A percentile compares a stretch with the other conserved stretches of the same genome.
Conservation (phyloP, 192 early-diverging fungal genomes). For the Coemansia sp. region DNA sequence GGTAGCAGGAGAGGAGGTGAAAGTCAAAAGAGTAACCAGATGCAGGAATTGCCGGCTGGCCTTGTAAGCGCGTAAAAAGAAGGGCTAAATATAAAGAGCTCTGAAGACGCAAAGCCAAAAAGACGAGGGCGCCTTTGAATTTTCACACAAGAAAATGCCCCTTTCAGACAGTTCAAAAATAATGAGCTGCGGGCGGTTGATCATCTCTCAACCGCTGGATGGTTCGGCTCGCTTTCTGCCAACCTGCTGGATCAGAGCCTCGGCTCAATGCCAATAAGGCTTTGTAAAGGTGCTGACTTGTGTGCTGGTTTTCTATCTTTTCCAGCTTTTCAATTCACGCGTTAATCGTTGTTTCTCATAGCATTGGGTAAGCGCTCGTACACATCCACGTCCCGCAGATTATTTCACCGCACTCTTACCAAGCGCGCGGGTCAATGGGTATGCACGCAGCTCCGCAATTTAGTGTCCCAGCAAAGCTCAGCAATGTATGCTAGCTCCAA, state of each 20-base stretch:
- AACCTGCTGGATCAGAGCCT: background rate
- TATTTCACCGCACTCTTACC: background rate
- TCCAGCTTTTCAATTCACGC: constrained; percentile 1
- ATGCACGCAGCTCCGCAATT: constrained; percentile 10
- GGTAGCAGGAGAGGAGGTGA: constrained; percentile 3
- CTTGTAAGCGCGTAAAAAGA: constrained; percentile 10
- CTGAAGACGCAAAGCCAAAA: constrained; percentile 1
- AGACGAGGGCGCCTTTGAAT: background rate
- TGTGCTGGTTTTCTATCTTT: background rate
- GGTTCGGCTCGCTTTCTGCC: constrained; percentile 5
- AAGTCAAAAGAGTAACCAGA: background rate
- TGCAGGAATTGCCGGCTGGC: constrained; percentile 7
- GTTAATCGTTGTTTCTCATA: constrained; percentile 3
- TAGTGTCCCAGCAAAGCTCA: background rate
- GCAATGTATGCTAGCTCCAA: background rate
- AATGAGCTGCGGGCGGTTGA: background rate
- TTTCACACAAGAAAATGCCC: background rate
- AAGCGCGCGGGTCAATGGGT: constrained; percentile 12
- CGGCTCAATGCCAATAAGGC: background rate
- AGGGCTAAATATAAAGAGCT: constrained; percentile 5
- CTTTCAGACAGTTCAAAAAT: background rate
- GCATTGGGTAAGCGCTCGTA: constrained; percentile 7
- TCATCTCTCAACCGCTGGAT: background rate
- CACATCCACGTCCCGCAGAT: constrained; percentile 6
- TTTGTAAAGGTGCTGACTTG: background rate